Conservation (phyloP, 148 eudicot genomes). For the Simmondsia chinensis region DNA sequence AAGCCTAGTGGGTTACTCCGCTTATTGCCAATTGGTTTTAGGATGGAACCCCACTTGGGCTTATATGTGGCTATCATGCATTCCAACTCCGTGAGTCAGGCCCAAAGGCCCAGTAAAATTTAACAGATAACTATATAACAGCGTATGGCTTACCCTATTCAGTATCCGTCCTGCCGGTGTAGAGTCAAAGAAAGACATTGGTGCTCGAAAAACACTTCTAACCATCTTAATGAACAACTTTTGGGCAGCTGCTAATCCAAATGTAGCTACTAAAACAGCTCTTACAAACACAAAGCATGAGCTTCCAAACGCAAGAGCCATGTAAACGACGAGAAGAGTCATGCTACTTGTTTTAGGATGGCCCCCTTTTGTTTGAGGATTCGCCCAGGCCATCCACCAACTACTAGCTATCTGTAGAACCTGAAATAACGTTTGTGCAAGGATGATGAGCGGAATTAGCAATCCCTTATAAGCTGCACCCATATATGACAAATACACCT, state of each 20-base stretch:
- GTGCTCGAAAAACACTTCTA: slow-evolving; percentile 65
- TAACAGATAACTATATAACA: slow-evolving; percentile 1
- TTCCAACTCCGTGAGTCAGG: no score
- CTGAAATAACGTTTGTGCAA: slow-evolving; percentile 78
- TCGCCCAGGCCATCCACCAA: slow-evolving; percentile 99
- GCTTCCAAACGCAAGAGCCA: slow-evolving; percentile 95
- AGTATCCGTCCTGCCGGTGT: slow-evolving; percentile 95
- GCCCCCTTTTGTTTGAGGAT: slow-evolving; percentile 74
- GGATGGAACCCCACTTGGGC: no score
- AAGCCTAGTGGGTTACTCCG: no score
- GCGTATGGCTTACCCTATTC: slow-evolving; percentile 61
- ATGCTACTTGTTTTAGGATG: slow-evolving; percentile 56
- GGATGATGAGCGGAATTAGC: slow-evolving; percentile 69
- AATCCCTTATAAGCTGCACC: slow-evolving; percentile 86
- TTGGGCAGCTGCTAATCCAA: slow-evolving; percentile 86
- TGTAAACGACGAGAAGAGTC: slow-evolving; percentile 73
- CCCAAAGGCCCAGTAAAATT: no score
- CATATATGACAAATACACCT: slow-evolving; percentile 83
- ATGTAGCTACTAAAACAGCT: slow-evolving; percentile 80
- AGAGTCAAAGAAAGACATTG: slow-evolving; percentile 99
- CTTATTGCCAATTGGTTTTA: no score
- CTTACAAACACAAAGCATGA: slow-evolving; percentile 82
- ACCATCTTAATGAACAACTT: slow-evolving; percentile 81
- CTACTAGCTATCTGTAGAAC: slow-evolving; percentile 87
- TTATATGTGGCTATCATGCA: no score